Percentiles rank a stretch among this genome's conserved stretches.
phyloP scores from a whole-genome alignment of 345 rosid genomes.

The Angophora floribunda region DNA sequence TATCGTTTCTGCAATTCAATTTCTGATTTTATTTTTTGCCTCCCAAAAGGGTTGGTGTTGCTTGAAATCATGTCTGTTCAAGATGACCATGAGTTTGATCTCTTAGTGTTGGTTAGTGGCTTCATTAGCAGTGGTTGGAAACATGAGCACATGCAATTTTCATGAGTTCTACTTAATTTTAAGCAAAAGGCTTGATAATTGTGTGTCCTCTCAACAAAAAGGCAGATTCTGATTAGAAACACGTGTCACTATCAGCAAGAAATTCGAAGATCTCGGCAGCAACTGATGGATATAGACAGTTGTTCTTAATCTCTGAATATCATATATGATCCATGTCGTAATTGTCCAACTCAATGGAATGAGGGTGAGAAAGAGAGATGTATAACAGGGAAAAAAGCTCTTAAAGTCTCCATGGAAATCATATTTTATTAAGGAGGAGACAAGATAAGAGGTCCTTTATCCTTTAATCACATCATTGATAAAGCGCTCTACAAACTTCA shows the following conservation, averaged over 20 bases:
- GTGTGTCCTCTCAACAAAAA: neutral
- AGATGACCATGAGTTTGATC: neutral
- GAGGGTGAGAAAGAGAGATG: neutral
- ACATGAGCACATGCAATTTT: constrained; percentile 7
- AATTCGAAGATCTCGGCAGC: neutral
- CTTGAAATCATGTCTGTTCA: neutral
- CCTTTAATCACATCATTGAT: neutral
- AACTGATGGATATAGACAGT: neutral
- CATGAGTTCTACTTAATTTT: neutral
- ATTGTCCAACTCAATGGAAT: neutral
- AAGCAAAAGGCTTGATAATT: neutral
- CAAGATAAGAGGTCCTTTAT: neutral
- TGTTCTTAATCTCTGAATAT: neutral
- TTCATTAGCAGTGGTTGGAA: constrained; percentile 2
- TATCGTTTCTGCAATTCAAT: neutral
- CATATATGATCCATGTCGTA: neutral
- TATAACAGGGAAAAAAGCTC: neutral
- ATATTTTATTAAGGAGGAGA: neutral
- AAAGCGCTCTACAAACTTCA: neutral
- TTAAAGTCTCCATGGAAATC: neutral
- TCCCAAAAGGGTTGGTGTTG: neutral
- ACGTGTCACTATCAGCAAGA: neutral
- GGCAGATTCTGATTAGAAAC: neutral
- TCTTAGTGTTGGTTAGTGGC: neutral
- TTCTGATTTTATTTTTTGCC: neutral